Percentiles rank a stretch among this genome's conserved stretches.
Evolutionary conservation across 305 asterid species (phyloP).

Genomic region (Fraxinus sp.): DNA sequence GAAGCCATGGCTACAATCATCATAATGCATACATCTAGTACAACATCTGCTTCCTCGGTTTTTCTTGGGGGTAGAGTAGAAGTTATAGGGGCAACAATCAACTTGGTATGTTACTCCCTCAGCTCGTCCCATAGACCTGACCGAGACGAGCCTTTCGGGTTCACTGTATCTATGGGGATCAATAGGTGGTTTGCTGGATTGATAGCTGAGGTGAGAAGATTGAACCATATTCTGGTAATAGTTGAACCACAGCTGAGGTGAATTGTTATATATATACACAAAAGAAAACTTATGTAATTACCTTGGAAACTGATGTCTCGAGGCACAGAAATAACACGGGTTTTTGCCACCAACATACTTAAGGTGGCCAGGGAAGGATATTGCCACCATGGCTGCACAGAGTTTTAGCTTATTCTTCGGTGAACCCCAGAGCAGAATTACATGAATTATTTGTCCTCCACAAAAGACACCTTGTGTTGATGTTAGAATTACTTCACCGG

Average conservation of each 20-base stretch:
- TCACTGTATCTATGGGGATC: conserved; percentile 35
- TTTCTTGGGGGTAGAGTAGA: conserved; percentile 32
- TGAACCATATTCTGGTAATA: conserved; percentile 27
- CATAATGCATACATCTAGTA: conserved; percentile 31
- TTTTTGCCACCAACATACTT: conserved; percentile 85
- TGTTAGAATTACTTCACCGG: conserved; percentile 16
- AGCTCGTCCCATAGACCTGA: conserved; percentile 46
- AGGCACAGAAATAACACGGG: conserved; percentile 72
- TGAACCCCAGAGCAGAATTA: conserved; percentile 46
- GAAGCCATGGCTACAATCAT: conserved; percentile 30
- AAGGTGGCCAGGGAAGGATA: conserved; percentile 78
- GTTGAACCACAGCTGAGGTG: too few relatives aligned
- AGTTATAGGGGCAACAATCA: conserved; percentile 38
- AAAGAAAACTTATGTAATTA: neutral
- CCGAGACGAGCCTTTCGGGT: conserved; percentile 45
- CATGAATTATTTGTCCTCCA: conserved; percentile 22
- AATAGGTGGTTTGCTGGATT: conserved; percentile 34
- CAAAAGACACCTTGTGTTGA: conserved; percentile 33
- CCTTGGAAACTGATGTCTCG: conserved; percentile 60
- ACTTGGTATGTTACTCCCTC: conserved; percentile 52
- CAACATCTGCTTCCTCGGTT: conserved; percentile 33
- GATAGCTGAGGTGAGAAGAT: conserved; percentile 26
- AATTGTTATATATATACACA: neutral
- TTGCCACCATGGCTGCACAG: conserved; percentile 85
- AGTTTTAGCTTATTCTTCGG: conserved; percentile 58